Conservation (phyloP, 2,329 filamentous ascomycete species). For the Dothistroma septosporum region DNA sequence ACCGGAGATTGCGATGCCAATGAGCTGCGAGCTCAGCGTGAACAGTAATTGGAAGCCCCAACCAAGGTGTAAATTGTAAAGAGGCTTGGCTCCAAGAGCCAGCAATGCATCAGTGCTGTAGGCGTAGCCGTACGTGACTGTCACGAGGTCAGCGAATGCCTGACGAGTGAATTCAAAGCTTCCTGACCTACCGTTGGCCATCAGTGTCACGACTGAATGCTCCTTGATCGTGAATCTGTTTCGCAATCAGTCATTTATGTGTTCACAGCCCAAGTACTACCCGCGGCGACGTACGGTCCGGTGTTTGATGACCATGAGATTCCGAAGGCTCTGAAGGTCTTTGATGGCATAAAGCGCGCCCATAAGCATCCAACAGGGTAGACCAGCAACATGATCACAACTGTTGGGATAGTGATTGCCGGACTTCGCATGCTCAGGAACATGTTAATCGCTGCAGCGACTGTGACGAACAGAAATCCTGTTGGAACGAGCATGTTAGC, state of each 20-base stretch:
- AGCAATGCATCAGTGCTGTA: conserved; percentile 58
- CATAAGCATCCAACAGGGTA: conserved; percentile 77
- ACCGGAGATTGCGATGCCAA: conserved; percentile 81
- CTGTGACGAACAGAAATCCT: conserved; percentile 44
- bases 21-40: conserved; percentile 77
- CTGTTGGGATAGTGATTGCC: conserved; percentile 80
- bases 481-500: background rate
- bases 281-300: conserved; percentile 35
- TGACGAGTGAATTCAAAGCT: background rate
- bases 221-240: conserved; percentile 52
- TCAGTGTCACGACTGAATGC: conserved; percentile 45
- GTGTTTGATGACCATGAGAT: conserved; percentile 39
- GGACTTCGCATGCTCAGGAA: conserved; percentile 88
- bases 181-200: conserved; percentile 14
- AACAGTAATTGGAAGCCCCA: conserved; percentile 76
- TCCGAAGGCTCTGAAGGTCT: conserved; percentile 33
- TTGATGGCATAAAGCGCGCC: conserved; percentile 63
- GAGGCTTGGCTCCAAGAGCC: conserved; percentile 59
- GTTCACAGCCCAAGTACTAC: background rate
- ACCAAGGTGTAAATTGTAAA: conserved; percentile 75
- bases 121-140: conserved; percentile 19
- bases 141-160: background rate
- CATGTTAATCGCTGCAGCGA: conserved; percentile 55
- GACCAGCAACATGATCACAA: conserved; percentile 78
- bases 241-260: background rate